These are phyloP conservation scores for Zea mays DNA, from an alignment of 176 grass and related monocot genomes.

Conservation along the genomic window DNA sequence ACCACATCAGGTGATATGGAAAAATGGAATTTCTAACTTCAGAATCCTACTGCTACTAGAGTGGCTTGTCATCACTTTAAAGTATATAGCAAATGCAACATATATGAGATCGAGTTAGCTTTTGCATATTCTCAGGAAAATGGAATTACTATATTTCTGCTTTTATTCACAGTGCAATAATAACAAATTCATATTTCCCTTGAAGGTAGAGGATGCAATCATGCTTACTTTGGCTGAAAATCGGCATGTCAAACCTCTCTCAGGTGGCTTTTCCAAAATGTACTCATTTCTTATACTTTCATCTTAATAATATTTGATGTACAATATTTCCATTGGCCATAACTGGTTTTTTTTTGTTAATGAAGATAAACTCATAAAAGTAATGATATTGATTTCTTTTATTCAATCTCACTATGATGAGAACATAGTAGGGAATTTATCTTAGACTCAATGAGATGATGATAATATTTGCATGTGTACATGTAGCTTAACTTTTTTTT, in stretches of 20 bases:
- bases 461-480: not conserved
- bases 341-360: not conserved
- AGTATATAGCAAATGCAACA: constrained; percentile 31
- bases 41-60: constrained; percentile 5
- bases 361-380: not conserved
- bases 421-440: not conserved
- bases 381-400: not conserved
- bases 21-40: constrained; percentile 8
- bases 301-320: constrained; percentile 42
- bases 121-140: constrained; percentile 33
- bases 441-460: not conserved
- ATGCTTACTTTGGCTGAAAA: constrained; percentile 83
- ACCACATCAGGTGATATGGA: not conserved
- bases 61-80: constrained; percentile 23
- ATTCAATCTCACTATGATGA: not conserved
- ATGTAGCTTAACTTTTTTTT: constrained; percentile 11
- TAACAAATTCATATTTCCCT: constrained; percentile 35
- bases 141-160: constrained; percentile 15
- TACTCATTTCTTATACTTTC: constrained; percentile 65
- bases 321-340: constrained; percentile 22
- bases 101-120: constrained; percentile 14
- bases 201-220: constrained; percentile 95
- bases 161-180: constrained; percentile 25
- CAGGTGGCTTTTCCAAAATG: constrained; percentile 68
- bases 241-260: constrained; percentile 68